Percentiles rank a stretch among this genome's conserved stretches.
These are phyloP conservation scores for Furcasterigmium furcatum DNA, from an alignment of 2,329 filamentous ascomycete genomes.

Conservation along the genomic window DNA sequence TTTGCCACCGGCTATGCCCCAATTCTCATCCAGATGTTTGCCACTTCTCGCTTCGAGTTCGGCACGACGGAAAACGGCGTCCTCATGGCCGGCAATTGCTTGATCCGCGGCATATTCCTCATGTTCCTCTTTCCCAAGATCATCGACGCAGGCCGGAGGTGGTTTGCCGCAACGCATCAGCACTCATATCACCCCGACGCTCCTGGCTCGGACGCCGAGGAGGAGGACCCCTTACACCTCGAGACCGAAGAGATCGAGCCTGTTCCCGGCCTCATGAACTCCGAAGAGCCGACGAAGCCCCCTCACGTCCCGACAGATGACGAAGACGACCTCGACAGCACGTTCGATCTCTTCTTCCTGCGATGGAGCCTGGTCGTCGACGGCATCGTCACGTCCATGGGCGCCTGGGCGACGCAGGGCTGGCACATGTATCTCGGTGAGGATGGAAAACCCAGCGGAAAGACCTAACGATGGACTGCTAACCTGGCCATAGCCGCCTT, in stretches of 20 bases:
- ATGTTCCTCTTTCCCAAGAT: constrained; percentile 51
- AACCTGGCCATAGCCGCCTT: constrained; percentile 44
- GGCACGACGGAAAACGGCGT: constrained; percentile 52
- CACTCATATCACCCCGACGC: background rate
- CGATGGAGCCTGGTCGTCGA: constrained; percentile 64
- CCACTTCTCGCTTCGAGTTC: constrained; percentile 52
- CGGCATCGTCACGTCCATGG: constrained; percentile 59
- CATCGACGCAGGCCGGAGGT: constrained; percentile 41
- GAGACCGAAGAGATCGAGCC: constrained; percentile 38
- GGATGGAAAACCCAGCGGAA: no score
- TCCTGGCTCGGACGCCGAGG: constrained; percentile 1
- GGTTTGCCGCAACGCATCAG: constrained; percentile 18
- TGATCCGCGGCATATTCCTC: constrained; percentile 52
- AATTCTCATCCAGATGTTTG: constrained; percentile 57
- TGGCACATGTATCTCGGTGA: constrained; percentile 67
- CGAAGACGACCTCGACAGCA: constrained; percentile 43
- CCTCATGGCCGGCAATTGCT: constrained; percentile 53
- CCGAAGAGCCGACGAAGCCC: constrained; percentile 38
- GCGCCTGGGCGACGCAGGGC: constrained; percentile 56
- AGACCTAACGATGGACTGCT: no score
- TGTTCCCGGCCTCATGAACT: constrained; percentile 32
- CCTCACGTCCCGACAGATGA: constrained; percentile 11
- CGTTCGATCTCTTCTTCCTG: constrained; percentile 66
- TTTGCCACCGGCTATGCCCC: constrained; percentile 64
- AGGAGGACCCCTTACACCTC: constrained; percentile 3